A percentile compares a stretch with the other conserved stretches of the same genome.
These are phyloP conservation scores for Botrytis cinerea DNA, from an alignment of 2,329 filamentous ascomycete genomes.

Conservation along the genomic window DNA sequence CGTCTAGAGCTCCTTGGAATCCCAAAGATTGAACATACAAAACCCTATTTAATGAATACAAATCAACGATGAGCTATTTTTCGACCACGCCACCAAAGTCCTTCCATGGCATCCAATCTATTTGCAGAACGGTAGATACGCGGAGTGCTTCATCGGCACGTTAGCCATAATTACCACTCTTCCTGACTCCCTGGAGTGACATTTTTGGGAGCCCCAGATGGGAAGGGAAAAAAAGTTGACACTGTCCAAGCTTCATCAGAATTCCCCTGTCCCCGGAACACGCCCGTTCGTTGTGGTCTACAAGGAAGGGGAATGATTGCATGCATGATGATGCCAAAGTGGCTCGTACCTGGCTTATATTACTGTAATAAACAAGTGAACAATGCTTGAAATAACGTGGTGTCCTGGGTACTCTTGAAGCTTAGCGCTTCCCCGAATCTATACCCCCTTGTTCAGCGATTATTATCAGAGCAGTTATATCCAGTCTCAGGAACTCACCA, in stretches of 20 bases:
- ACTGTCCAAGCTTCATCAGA: conserved; percentile 29
- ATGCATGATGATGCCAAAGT: conserved; percentile 36
- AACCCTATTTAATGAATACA: background rate
- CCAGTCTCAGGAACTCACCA: background rate
- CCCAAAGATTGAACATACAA: background rate
- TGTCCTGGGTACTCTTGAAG: conserved; percentile 28
- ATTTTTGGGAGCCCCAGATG: background rate
- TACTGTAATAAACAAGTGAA: conserved; percentile 22
- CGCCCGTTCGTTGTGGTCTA: conserved; percentile 17
- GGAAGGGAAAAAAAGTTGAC: conserved; percentile 17
- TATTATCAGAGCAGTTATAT: background rate
- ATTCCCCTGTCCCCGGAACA: conserved; percentile 23
- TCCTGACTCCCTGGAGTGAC: background rate
- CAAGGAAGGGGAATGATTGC: conserved; percentile 16
- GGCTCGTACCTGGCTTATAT: conserved; percentile 28
- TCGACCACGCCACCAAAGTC: background rate
- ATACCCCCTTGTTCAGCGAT: conserved; percentile 16
- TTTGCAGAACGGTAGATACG: background rate
- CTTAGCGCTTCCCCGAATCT: conserved; percentile 24
- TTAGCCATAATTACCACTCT: background rate
- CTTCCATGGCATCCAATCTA: background rate
- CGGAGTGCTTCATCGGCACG: background rate
- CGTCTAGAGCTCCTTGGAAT: background rate
- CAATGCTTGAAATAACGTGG: conserved; percentile 31
- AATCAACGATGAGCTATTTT: background rate